phyloP scores from a whole-genome alignment of 2,329 filamentous ascomycete genomes.

The Verticillium tricorpus region DNA sequence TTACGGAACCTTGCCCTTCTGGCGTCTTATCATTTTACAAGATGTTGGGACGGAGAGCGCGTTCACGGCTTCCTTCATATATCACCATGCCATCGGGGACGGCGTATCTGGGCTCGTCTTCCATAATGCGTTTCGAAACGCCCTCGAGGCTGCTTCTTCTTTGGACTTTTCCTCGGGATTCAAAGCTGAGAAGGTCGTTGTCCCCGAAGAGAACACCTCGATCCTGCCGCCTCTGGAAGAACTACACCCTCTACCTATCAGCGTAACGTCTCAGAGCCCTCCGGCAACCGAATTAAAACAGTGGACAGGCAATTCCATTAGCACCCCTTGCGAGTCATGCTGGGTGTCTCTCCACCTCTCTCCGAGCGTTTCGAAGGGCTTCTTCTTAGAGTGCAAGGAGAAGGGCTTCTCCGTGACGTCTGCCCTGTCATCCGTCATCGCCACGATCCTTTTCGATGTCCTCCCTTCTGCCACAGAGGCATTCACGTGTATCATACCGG shows the following conservation, averaged over 20 bases:
- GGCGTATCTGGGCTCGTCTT: slow-evolving; percentile 39
- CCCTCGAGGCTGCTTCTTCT: slow-evolving; percentile 20
- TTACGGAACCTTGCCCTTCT: slow-evolving; percentile 31
- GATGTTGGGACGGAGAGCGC: slow-evolving; percentile 14
- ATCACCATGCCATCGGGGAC: slow-evolving; percentile 43
- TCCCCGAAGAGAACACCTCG: slow-evolving; percentile 16
- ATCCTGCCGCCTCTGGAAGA: slow-evolving; percentile 35
- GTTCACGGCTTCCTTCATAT: slow-evolving; percentile 40
- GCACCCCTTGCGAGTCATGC: slow-evolving; percentile 12
- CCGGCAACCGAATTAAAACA: slow-evolving; percentile 24
- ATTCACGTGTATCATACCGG: slow-evolving; percentile 13
- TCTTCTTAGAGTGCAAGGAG: slow-evolving; percentile 10
- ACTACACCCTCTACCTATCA: slow-evolving; percentile 30
- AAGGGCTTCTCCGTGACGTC: slow-evolving; percentile 9
- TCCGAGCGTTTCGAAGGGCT: slow-evolving; percentile 2
- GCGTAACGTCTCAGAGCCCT: slow-evolving; percentile 25
- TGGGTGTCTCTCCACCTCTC: slow-evolving; percentile 11
- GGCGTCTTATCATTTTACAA: slow-evolving; percentile 36
- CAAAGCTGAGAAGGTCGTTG: neutral
- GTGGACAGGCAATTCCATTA: slow-evolving; percentile 33
- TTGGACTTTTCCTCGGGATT: neutral
- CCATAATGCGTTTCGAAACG: slow-evolving; percentile 33
- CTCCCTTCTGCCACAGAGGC: slow-evolving; percentile 10
- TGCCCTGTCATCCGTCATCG: slow-evolving; percentile 9
- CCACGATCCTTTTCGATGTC: slow-evolving; percentile 6